These are phyloP conservation scores for Spathaspora girioi DNA, from an alignment of 805 yeast genomes.

Conservation along the genomic window DNA sequence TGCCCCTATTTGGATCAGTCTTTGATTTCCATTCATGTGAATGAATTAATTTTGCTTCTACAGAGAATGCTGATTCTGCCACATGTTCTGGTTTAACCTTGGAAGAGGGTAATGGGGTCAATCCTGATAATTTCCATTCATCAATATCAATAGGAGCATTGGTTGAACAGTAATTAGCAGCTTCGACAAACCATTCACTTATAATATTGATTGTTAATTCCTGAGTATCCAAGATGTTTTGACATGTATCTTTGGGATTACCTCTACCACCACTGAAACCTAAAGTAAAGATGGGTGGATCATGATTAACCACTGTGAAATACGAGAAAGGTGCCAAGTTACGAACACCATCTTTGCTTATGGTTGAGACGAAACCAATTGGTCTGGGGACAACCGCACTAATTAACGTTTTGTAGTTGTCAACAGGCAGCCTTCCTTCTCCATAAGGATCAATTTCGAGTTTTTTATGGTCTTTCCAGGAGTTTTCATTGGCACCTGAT, in stretches of 20 bases:
- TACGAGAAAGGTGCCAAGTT: conserved; percentile 64
- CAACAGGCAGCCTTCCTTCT: conserved; percentile 33
- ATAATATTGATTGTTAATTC: conserved; percentile 57
- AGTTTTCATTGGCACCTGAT: conserved; percentile 41
- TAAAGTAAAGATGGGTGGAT: conserved; percentile 57
- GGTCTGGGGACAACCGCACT: conserved; percentile 59
- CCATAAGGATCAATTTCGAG: conserved; percentile 47
- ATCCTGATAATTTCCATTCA: conserved; percentile 56
- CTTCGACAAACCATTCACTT: conserved; percentile 63
- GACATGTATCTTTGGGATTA: conserved; percentile 46
- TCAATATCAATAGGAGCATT: conserved; percentile 47
- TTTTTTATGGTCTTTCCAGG: conserved; percentile 45
- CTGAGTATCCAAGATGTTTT: conserved; percentile 45
- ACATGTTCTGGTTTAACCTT: conserved; percentile 54
- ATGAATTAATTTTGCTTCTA: conserved; percentile 50
- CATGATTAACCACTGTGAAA: conserved; percentile 43
- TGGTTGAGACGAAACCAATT: conserved; percentile 53
- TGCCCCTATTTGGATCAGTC: conserved; percentile 23
- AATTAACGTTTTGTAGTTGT: conserved; percentile 50
- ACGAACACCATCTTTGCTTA: conserved; percentile 35
- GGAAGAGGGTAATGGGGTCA: conserved; percentile 43
- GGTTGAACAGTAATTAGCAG: conserved; percentile 50
- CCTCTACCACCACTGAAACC: conserved; percentile 42
- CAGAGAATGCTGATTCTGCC: conserved; percentile 57
- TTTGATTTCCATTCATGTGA: conserved; percentile 44